phyloP scores from a whole-genome alignment of 2,329 filamentous ascomycete genomes.

The Teratosphaeria zuluensis region DNA sequence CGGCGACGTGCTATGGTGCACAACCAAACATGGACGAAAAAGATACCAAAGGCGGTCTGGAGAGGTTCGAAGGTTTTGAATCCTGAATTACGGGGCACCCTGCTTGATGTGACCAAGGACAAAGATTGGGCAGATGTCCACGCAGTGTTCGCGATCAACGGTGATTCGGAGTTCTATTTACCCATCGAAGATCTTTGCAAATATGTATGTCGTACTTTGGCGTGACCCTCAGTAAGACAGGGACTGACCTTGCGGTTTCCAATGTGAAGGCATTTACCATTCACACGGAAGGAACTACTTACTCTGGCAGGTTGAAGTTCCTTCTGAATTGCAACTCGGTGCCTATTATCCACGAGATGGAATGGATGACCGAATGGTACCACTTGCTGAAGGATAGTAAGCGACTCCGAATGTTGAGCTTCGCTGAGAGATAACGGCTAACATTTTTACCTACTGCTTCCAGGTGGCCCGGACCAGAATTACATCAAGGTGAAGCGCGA shows the following conservation, averaged over 20 bases:
- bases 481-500: not conserved
- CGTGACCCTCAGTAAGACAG: not conserved
- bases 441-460: not conserved
- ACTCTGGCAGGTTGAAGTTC: conserved; percentile 21
- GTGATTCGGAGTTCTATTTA: conserved; percentile 1
- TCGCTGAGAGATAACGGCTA: not conserved
- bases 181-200: conserved; percentile 20
- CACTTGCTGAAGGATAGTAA: conserved; percentile 13
- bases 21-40: conserved; percentile 15
- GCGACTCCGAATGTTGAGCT: not conserved
- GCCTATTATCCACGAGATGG: conserved; percentile 16
- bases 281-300: conserved; percentile 22
- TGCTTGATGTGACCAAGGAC: conserved; percentile 21
- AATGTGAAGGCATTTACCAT: conserved; percentile 9
- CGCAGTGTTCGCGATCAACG: conserved; percentile 6
- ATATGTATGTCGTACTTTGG: conserved; percentile 6
- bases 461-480: not conserved
- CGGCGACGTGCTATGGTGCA: conserved; percentile 11
- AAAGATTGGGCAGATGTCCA: conserved; percentile 30
- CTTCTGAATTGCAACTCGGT: conserved; percentile 22
- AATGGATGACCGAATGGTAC: conserved; percentile 17
- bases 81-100: conserved; percentile 18
- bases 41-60: conserved; percentile 12
- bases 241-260: not conserved
- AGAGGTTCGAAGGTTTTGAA: not conserved